phyloP scores from a whole-genome alignment of 2,329 filamentous ascomycete species.

The Myriangium duriaei region DNA sequence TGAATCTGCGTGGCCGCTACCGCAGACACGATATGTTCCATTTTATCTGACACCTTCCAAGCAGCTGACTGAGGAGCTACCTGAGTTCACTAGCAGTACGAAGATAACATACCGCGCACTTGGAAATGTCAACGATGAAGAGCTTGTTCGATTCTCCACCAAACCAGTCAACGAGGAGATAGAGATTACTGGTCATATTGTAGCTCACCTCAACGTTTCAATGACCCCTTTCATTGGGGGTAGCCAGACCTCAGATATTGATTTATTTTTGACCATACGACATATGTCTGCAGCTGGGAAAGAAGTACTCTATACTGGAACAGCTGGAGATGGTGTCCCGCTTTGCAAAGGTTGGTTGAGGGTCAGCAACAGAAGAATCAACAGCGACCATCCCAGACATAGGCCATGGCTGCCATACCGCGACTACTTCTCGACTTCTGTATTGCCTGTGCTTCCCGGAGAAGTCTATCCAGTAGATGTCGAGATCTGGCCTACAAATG shows the following conservation, averaged over 20 bases:
- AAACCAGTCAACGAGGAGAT: slow-evolving; percentile 47
- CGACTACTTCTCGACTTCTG: slow-evolving; percentile 43
- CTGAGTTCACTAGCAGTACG: not conserved
- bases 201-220: slow-evolving; percentile 53
- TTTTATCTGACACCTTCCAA: slow-evolving; percentile 43
- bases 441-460: slow-evolving; percentile 37
- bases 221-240: slow-evolving; percentile 23
- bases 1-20: slow-evolving; percentile 53
- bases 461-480: slow-evolving; percentile 46
- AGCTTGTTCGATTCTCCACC: slow-evolving; percentile 47
- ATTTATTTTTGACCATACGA: slow-evolving; percentile 47
- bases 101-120: not conserved
- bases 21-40: slow-evolving; percentile 48
- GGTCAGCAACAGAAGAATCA: slow-evolving; percentile 41
- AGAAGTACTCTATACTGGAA: slow-evolving; percentile 50
- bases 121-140: not conserved
- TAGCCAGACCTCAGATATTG: slow-evolving; percentile 36
- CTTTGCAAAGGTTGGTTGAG: slow-evolving; percentile 50
- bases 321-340: slow-evolving; percentile 47
- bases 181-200: slow-evolving; percentile 57
- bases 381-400: slow-evolving; percentile 37
- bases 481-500: slow-evolving; percentile 46
- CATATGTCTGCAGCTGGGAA: slow-evolving; percentile 39
- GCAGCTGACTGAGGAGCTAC: slow-evolving; percentile 23
- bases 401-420: slow-evolving; percentile 41